These are phyloP conservation scores for Collybia nuda DNA, from an alignment of 768 basidiomycete genomes.

Conservation along the genomic window DNA sequence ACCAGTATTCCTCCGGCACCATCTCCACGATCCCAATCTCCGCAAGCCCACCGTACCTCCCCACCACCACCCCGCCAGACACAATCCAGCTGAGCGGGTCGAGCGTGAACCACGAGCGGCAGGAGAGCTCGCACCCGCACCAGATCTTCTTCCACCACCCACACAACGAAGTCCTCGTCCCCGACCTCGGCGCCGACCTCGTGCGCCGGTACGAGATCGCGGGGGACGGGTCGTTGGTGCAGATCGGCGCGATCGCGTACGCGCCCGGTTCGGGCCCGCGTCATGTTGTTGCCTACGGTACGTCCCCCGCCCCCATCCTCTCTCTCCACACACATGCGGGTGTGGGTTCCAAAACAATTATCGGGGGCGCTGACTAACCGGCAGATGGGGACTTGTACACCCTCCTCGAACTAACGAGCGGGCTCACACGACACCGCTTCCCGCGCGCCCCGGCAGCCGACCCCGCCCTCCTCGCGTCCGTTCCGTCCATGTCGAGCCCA, in stretches of 20 bases:
- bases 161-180: constrained; percentile 61
- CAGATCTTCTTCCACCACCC: constrained; percentile 54
- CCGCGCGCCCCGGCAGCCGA: constrained; percentile 39
- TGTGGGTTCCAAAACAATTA: too few species aligned
- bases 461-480: constrained; percentile 42
- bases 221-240: constrained; percentile 43
- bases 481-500: constrained; percentile 47
- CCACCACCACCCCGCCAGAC: constrained; percentile 26
- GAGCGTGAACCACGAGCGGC: constrained; percentile 67
- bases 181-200: constrained; percentile 76
- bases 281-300: constrained; percentile 66
- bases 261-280: constrained; percentile 68
- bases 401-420: constrained; percentile 63
- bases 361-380: background rate
- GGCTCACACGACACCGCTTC: constrained; percentile 54
- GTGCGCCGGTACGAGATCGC: constrained; percentile 55
- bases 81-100: constrained; percentile 46
- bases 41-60: constrained; percentile 43
- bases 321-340: too few species aligned
- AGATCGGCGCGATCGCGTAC: constrained; percentile 46
- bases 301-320: too few species aligned
- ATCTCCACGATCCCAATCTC: constrained; percentile 58
- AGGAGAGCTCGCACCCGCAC: constrained; percentile 76
- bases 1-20: constrained; percentile 69
- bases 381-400: constrained; percentile 66